These are phyloP conservation scores for Coprinellus micaceus DNA, from an alignment of 768 basidiomycete species.

Conservation along the genomic window DNA sequence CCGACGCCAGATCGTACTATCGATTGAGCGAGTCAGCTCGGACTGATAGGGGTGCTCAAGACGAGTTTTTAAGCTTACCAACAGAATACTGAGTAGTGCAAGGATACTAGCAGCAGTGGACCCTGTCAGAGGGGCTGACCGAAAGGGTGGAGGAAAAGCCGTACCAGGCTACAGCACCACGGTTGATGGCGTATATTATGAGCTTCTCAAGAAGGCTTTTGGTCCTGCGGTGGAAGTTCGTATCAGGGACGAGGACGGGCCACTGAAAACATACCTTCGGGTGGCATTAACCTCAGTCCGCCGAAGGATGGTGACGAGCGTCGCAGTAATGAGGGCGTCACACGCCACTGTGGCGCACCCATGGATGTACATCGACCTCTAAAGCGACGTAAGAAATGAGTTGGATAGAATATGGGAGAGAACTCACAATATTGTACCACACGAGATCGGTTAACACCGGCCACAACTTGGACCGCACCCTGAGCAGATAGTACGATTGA, in stretches of 20 bases:
- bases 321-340: not conserved
- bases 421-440: not conserved
- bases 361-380: constrained; percentile 1
- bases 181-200: not conserved
- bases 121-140: not conserved
- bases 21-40: not conserved
- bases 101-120: not conserved
- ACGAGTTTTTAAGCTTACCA: not conserved
- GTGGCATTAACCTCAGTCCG: not conserved
- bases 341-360: not conserved
- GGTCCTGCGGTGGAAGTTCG: not conserved
- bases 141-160: not conserved
- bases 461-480: not conserved
- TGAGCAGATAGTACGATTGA: not conserved
- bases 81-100: not conserved
- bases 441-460: not conserved
- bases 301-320: not conserved
- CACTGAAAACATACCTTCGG: not conserved
- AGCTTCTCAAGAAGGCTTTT: constrained; percentile 1
- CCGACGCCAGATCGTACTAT: constrained; percentile 1
- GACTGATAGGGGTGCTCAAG: not conserved
- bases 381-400: not conserved
- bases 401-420: not conserved
- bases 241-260: not conserved
- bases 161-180: constrained; percentile 1